phyloP scores from a whole-genome alignment of 192 early-diverging fungal species.

The Podochytrium sp. region DNA sequence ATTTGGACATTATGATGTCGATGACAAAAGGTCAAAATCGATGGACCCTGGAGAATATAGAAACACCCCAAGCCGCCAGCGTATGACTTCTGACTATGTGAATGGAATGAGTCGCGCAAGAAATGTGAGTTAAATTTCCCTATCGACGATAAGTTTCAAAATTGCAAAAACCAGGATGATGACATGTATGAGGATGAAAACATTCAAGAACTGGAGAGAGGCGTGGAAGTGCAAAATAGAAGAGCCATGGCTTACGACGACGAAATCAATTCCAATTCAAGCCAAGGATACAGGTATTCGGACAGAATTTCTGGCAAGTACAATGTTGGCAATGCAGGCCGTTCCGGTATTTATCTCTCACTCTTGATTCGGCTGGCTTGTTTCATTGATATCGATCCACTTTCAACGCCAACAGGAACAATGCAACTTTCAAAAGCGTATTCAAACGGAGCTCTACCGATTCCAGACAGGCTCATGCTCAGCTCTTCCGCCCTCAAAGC shows the following conservation, averaged over 20 bases:
- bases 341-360: neutral
- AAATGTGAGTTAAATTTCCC: neutral
- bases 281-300: conserved; percentile 26
- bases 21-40: conserved; percentile 6
- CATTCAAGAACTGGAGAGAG: neutral
- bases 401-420: neutral
- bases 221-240: neutral
- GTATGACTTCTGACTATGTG: neutral
- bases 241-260: neutral
- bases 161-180: neutral
- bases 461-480: neutral
- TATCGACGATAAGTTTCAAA: no score
- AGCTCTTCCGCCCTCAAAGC: conserved; percentile 8
- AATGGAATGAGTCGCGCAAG: neutral
- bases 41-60: conserved; percentile 19
- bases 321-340: neutral
- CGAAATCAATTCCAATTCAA: neutral
- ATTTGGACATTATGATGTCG: conserved; percentile 14
- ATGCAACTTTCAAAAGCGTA: neutral
- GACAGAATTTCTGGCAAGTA: conserved; percentile 24
- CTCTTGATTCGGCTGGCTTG: neutral
- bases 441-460: neutral
- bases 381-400: no score
- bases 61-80: neutral
- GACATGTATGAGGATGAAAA: neutral